Base-by-base conservation (phyloP, 1,284 basidiomycete species). In the Athelia psychrophila region DNA sequence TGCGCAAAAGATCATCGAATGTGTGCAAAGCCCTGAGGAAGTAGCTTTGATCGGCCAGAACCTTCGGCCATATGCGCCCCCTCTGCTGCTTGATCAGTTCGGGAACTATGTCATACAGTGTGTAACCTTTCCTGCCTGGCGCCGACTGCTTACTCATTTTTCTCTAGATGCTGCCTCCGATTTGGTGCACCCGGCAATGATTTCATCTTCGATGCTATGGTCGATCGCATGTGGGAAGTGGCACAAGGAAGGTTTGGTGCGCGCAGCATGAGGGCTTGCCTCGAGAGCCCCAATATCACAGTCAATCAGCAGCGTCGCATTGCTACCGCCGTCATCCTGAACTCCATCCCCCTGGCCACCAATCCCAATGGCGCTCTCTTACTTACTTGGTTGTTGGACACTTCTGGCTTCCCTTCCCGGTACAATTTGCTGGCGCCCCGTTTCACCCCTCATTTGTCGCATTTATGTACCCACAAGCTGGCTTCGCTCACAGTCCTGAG, bases 101-200 rank as follows among this genome's bases (percentile, higher is more conserved):
- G 97, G 97, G 52, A 99, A 99, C 71, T 99, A 99, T 66, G 96
- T 99, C 54, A 92, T 97, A 44, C 93, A 96, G 89, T 91, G 65
- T 68, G 88, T 78, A 27, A 42, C 40, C 32, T 50, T 50, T 5
- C 32, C 22, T n/a, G 3, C 40, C 38, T 13, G 25, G 15, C 51
- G 44, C 35, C 5, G 23, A 19, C 3, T 25, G 23, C 22, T 33
- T 55, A 48, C 49, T 60, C 32, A 62, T 55, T 47, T 5, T 44
- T 51, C 24, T 48, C 53, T 47, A 91, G 88, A 66, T 95, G 94
- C 64, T 95, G 95, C 64, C 77, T 99, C 48, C 88, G 92, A 20
- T 99, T 98, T 61, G 91, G 92, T 45, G 73, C 86, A 25, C 95
- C 96, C 16, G 81, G 81, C 33, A 93, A 91, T 53, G 94, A 97